phyloP scores from a whole-genome alignment of 257 asterid species.

The Primulina tabacum region DNA sequence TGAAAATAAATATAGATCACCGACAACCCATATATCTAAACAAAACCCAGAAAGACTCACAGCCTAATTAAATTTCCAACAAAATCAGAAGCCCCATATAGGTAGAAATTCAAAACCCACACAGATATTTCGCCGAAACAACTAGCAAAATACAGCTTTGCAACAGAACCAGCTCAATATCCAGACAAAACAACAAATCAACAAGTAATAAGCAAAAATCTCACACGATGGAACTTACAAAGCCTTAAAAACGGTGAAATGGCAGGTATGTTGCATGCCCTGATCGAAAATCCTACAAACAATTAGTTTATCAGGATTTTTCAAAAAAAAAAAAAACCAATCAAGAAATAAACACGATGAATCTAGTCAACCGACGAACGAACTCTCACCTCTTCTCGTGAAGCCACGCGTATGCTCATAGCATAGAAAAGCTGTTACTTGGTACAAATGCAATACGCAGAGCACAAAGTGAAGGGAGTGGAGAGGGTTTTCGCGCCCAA shows the following conservation, averaged over 20 bases:
- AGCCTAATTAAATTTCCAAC: too few species aligned
- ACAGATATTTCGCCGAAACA: slow-evolving; percentile 39
- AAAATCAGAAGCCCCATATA: too few species aligned
- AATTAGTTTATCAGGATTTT: background rate
- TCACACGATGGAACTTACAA: slow-evolving; percentile 40
- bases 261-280: slow-evolving; percentile 49
- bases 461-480: too few species aligned
- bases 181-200: slow-evolving; percentile 8
- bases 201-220: background rate
- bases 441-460: too few species aligned
- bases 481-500: too few species aligned
- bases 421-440: too few species aligned
- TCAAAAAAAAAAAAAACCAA: background rate
- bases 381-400: too few species aligned
- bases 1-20: too few species aligned
- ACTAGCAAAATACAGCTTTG: background rate
- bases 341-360: background rate
- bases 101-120: too few species aligned
- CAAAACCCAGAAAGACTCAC: background rate
- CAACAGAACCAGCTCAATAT: background rate
- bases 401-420: too few species aligned
- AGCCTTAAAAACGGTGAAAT: slow-evolving; percentile 29
- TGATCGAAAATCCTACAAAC: slow-evolving; percentile 31
- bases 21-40: too few species aligned
- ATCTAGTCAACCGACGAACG: too few species aligned